Conservation (phyloP, 2,329 filamentous ascomycete species). For the Diaporthe velutina region DNA sequence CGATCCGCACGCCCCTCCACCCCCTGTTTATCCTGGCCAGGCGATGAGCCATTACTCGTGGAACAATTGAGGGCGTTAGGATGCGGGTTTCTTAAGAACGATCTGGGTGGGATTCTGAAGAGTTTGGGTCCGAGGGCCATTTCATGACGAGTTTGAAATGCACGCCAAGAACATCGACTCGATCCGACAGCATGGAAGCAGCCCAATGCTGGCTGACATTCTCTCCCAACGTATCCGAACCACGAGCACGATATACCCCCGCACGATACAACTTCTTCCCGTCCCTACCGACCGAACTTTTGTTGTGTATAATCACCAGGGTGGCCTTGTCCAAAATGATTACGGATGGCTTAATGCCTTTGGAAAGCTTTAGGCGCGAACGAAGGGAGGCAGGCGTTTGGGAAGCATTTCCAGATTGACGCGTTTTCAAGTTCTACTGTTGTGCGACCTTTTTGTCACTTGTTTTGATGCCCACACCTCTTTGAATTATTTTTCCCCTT, state of each 20-base stretch:
- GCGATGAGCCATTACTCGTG: slow-evolving; percentile 69
- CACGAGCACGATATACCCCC: slow-evolving; percentile 8
- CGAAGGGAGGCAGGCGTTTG: slow-evolving; percentile 35
- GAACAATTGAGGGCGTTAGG: slow-evolving; percentile 55
- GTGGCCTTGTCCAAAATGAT: slow-evolving; percentile 29
- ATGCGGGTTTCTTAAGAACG: background rate
- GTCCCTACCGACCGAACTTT: slow-evolving; percentile 25
- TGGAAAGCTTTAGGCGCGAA: slow-evolving; percentile 30
- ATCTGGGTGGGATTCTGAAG: background rate
- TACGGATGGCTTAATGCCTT: slow-evolving; percentile 34
- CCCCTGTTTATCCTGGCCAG: slow-evolving; percentile 55
- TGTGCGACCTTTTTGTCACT: slow-evolving; percentile 24
- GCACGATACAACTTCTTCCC: slow-evolving; percentile 26
- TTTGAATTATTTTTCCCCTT: background rate
- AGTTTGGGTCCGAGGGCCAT: slow-evolving; percentile 2
- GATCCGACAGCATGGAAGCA: background rate
- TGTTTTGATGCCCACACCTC: slow-evolving; percentile 31
- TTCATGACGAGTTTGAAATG: slow-evolving; percentile 12
- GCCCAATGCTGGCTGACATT: background rate
- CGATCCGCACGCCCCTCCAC: slow-evolving; percentile 53
- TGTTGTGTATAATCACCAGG: slow-evolving; percentile 28
- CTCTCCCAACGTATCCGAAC: background rate
- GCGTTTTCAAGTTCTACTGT: slow-evolving; percentile 33
- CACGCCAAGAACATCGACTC: slow-evolving; percentile 23
- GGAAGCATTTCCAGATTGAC: slow-evolving; percentile 34